These are phyloP conservation scores for Paracoccidioides brasiliensis DNA, from an alignment of 2,329 filamentous ascomycete genomes.

Conservation along the genomic window DNA sequence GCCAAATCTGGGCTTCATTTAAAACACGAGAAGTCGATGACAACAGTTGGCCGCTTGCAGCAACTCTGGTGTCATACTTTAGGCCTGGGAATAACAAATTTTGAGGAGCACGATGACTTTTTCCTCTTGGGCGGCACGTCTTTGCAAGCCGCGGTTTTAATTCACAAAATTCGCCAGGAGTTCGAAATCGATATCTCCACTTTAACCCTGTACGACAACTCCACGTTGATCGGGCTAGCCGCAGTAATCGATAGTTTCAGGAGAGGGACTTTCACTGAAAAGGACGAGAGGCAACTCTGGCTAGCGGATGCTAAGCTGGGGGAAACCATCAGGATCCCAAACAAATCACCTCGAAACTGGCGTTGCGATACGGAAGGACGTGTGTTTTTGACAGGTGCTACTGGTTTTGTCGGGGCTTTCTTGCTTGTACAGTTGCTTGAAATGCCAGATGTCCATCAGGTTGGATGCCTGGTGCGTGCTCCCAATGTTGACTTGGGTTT, in stretches of 20 bases:
- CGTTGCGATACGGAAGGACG: constrained; percentile 14
- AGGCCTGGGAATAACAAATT: background rate
- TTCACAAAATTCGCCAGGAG: constrained; percentile 9
- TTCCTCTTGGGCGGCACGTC: constrained; percentile 14
- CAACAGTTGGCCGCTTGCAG: constrained; percentile 1
- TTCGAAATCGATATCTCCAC: constrained; percentile 11
- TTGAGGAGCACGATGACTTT: constrained; percentile 11
- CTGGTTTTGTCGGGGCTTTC: constrained; percentile 69
- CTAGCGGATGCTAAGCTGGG: constrained; percentile 12
- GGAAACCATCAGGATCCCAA: constrained; percentile 5
- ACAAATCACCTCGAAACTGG: constrained; percentile 9
- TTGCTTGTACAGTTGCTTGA: constrained; percentile 56
- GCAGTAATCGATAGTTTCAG: constrained; percentile 3
- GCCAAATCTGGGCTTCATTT: background rate
- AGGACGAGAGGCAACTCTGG: constrained; percentile 11
- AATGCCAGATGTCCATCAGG: constrained; percentile 36
- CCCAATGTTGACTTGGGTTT: constrained; percentile 31
- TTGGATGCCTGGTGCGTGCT: constrained; percentile 61
- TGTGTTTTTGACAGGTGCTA: constrained; percentile 69
- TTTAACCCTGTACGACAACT: constrained; percentile 14
- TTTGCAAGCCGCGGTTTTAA: constrained; percentile 12
- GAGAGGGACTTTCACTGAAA: background rate
- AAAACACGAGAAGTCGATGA: background rate
- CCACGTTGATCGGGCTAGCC: constrained; percentile 8
- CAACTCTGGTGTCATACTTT: constrained; percentile 7